These are phyloP conservation scores for Debaryomycetaceae sp. DNA, from an alignment of 1,139 yeast species.

Conservation along the genomic window DNA sequence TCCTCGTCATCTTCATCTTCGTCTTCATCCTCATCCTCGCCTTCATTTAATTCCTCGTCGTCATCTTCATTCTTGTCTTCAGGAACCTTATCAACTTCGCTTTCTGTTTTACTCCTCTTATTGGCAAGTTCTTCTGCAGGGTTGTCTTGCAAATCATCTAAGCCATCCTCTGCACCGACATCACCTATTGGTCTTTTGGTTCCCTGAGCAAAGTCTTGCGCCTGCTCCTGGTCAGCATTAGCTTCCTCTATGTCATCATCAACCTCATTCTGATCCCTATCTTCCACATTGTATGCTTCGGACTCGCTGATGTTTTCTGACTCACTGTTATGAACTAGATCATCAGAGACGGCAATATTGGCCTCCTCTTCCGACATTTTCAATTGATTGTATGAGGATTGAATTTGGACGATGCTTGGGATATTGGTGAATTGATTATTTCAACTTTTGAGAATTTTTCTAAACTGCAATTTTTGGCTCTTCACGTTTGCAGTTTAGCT, in stretches of 20 bases:
- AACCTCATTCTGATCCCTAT: background rate
- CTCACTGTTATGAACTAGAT: background rate
- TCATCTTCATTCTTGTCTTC: background rate
- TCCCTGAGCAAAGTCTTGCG: background rate
- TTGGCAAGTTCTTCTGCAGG: background rate
- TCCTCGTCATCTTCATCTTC: slow-evolving; percentile 53
- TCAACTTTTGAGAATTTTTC: background rate
- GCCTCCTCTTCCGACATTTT: background rate
- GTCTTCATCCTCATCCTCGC: background rate
- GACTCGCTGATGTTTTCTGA: background rate
- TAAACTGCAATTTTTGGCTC: background rate
- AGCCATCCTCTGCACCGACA: background rate
- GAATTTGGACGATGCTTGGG: background rate
- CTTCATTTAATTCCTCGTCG: background rate
- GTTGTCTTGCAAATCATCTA: background rate
- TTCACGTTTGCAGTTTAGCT: background rate
- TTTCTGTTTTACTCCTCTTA: background rate
- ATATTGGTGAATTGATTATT: background rate
- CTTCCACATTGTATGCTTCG: background rate
- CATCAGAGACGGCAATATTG: background rate
- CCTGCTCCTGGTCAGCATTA: background rate
- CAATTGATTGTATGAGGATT: background rate
- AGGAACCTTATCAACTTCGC: background rate
- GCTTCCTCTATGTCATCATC: background rate
- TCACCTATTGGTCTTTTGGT: background rate